Evolutionary conservation across 805 yeast genomes (phyloP).

Genomic region (Lachancea cidri): DNA sequence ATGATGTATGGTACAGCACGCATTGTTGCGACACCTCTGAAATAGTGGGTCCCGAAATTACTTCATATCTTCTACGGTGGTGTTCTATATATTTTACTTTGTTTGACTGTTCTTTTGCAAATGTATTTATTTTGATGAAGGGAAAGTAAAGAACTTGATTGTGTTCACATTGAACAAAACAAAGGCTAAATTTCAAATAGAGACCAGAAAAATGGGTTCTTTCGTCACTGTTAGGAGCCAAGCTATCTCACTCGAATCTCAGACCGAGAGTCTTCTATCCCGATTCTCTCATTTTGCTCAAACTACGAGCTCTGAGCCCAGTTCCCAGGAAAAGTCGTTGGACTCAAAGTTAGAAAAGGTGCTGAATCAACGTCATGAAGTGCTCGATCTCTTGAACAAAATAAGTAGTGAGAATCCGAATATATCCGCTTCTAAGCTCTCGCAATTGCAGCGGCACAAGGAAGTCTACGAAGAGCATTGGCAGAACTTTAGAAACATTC

Average conservation of each 20-base stretch:
- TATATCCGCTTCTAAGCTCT: constrained; percentile 66
- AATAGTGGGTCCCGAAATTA: constrained; percentile 17
- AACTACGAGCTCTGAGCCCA: constrained; percentile 43
- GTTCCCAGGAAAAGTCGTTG: constrained; percentile 43
- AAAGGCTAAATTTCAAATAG: too few species aligned
- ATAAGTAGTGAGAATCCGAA: constrained; percentile 51
- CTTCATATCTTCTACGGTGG: constrained; percentile 25
- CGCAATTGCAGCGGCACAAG: constrained; percentile 77
- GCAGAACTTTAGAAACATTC: constrained; percentile 55
- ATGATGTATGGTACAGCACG: constrained; percentile 21
- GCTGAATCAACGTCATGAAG: constrained; percentile 49
- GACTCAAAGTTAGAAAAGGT: constrained; percentile 46
- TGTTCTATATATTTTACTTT: constrained; percentile 14
- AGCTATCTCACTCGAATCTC: constrained; percentile 64
- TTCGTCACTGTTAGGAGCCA: constrained; percentile 67
- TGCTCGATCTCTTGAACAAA: constrained; percentile 46
- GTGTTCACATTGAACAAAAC: neutral
- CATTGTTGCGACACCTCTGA: constrained; percentile 29
- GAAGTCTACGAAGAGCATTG: constrained; percentile 71
- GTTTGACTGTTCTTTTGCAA: constrained; percentile 6
- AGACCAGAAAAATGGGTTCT: constrained; percentile 37
- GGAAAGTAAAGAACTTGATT: neutral
- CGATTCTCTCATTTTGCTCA: constrained; percentile 51
- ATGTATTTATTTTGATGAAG: neutral
- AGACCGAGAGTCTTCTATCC: constrained; percentile 50